These are phyloP conservation scores for Neurospora sp. DNA, from an alignment of 495 filamentous ascomycete species.

Conservation along the genomic window DNA sequence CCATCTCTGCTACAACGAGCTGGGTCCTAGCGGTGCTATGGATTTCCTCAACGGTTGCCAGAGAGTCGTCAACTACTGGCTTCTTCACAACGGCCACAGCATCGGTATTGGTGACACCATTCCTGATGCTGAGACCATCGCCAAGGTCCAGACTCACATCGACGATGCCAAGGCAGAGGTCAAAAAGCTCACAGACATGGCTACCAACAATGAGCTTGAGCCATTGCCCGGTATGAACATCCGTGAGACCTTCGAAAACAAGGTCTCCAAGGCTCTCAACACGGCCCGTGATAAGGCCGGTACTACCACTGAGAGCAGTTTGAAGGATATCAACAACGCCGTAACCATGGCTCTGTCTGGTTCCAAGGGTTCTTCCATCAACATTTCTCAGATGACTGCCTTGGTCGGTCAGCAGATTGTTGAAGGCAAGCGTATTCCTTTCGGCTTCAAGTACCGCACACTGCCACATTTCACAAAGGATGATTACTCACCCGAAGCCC, in stretches of 20 bases:
- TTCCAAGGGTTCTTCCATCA: slow-evolving; percentile 96
- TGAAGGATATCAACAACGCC: slow-evolving; percentile 93
- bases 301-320: slow-evolving; percentile 75
- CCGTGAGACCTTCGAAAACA: slow-evolving; percentile 93
- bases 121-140: slow-evolving; percentile 71
- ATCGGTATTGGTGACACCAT: slow-evolving; percentile 99
- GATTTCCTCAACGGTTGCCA: slow-evolving; percentile 93
- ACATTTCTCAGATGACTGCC: slow-evolving; percentile 98
- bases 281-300: slow-evolving; percentile 93
- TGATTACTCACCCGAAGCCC: slow-evolving; percentile 92
- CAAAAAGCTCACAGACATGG: slow-evolving; percentile 55
- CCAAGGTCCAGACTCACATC: slow-evolving; percentile 72
- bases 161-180: slow-evolving; percentile 72
- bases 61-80: slow-evolving; percentile 90
- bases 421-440: slow-evolving; percentile 97
- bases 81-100: slow-evolving; percentile 94
- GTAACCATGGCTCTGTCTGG: slow-evolving; percentile 92
- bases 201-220: slow-evolving; percentile 78
- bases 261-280: slow-evolving; percentile 87
- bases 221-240: slow-evolving; percentile 93
- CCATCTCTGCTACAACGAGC: slow-evolving; percentile 94
- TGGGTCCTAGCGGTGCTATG: slow-evolving; percentile 71
- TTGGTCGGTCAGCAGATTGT: slow-evolving; percentile 95
- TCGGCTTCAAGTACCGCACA: slow-evolving; percentile 97
- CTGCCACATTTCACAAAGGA: slow-evolving; percentile 98